Evolutionary conservation across 176 grass and related monocot species (phyloP).

Genomic region (Musa acuminata): DNA sequence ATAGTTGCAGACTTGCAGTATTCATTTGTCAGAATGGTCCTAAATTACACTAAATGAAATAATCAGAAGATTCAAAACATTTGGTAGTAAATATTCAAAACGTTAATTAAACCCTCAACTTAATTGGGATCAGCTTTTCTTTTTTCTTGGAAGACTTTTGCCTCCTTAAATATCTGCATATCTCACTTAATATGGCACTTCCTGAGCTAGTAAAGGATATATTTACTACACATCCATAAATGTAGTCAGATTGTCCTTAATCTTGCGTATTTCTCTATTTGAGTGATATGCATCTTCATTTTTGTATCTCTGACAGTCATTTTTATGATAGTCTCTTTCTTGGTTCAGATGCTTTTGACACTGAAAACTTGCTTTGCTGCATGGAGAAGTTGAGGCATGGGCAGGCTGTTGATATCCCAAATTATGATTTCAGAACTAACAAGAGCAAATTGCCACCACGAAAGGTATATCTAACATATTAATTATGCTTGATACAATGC

Average conservation of each 20-base stretch:
- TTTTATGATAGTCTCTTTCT: not conserved
- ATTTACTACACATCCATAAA: no score
- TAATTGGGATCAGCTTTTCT: no score
- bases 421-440: conserved; percentile 90
- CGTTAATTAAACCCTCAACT: no score
- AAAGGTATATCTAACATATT: conserved; percentile 43
- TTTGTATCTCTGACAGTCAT: not conserved
- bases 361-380: conserved; percentile 62
- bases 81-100: no score
- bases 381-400: conserved; percentile 78
- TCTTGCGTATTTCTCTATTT: not conserved
- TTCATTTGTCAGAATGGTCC: no score
- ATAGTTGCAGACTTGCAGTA: no score
- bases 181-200: no score
- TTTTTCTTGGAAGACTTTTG: no score
- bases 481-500: not conserved
- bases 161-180: no score
- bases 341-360: conserved; percentile 91
- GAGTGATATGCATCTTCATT: not conserved
- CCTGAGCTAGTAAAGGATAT: no score
- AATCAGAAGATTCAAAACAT: no score
- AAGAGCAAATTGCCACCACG: conserved; percentile 51
- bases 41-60: no score
- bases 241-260: not conserved
- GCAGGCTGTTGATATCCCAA: conserved; percentile 71